Base-by-base conservation (phyloP, 148 eudicot genomes). In the Chenopodium quinoa region DNA sequence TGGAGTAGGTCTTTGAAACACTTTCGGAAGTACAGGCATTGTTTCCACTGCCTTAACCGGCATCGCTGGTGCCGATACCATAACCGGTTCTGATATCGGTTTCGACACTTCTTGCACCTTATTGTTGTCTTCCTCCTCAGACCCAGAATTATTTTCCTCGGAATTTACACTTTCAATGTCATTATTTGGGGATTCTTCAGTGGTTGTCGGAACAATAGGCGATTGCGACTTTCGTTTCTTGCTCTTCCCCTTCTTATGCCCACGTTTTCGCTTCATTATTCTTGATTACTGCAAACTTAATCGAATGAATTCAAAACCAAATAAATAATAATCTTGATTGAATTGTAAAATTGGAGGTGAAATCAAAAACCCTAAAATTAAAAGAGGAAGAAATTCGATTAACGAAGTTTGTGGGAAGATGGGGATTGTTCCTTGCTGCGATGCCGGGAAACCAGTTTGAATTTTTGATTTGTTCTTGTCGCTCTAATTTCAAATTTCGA, bases 221-320 rank as follows among this genome's bases (percentile, higher is more conserved):
- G 68, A 82, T 66, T 23, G 81, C 54, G 82, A 52, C 54, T 76
- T 74, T 17, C 71, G 83, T 84, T 87, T 94, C 83, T 93, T 90
- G 63, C 80, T 58, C 75, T 90, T 92, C 54, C 92, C 89, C 88
- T 93, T 93, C 87, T 89, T 94, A 74, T 85, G 87, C 64, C 94
- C 94, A 77, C 92, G 97, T 71, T 86, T 92, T 84, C 97, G 94
- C 88, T 96, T 96, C 99, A 96, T 96, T 63, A 52, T 73, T 47
- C 56, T 75, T 29, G 19, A 84, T 71, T n/a, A 68, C 40, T 20
- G 22, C 16, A 72, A 46, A 73, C 10, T 71, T 37, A 34, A 58
- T 29, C 52, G n/a, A 70, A n/a, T 5, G 12, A 32, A 34, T 22
- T 71, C 44, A 72, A 72, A 37, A 37, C 40, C 40, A 37, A 37